phyloP scores from a whole-genome alignment of 345 rosid genomes.

The Laguncularia racemosa region DNA sequence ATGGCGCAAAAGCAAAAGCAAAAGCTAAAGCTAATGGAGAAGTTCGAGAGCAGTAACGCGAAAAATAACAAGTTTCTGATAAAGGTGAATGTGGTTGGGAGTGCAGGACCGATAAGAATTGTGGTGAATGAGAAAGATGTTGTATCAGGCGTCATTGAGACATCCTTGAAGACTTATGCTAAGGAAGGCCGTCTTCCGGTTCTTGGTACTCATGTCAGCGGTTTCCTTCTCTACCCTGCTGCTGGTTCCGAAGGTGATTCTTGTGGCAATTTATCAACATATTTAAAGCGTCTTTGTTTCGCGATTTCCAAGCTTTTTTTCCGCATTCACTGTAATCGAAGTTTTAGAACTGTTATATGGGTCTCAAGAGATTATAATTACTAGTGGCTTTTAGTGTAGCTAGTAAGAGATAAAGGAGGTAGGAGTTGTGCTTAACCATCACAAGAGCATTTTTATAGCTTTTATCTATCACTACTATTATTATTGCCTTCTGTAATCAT shows the following conservation, averaged over 20 bases:
- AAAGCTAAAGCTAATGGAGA: constrained; percentile 7
- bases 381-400: too few species aligned
- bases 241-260: constrained; percentile 29
- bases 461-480: too few species aligned
- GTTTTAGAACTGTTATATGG: too few species aligned
- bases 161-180: constrained; percentile 59
- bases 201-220: constrained; percentile 46
- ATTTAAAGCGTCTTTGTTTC: background rate
- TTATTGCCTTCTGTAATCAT: too few species aligned
- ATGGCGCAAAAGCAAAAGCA: constrained; percentile 12
- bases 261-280: background rate
- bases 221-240: constrained; percentile 43
- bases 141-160: constrained; percentile 48
- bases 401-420: too few species aligned
- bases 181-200: constrained; percentile 78
- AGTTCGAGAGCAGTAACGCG: constrained; percentile 6
- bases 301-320: too few species aligned
- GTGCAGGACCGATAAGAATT: constrained; percentile 72
- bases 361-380: too few species aligned
- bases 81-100: constrained; percentile 60
- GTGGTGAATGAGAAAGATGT: constrained; percentile 48
- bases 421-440: too few species aligned
- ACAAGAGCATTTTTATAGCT: too few species aligned
- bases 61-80: constrained; percentile 46
- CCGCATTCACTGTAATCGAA: background rate